Evolutionary conservation across 2,329 filamentous ascomycete genomes (phyloP).

Genomic region (Aspergillus fumigatus): DNA sequence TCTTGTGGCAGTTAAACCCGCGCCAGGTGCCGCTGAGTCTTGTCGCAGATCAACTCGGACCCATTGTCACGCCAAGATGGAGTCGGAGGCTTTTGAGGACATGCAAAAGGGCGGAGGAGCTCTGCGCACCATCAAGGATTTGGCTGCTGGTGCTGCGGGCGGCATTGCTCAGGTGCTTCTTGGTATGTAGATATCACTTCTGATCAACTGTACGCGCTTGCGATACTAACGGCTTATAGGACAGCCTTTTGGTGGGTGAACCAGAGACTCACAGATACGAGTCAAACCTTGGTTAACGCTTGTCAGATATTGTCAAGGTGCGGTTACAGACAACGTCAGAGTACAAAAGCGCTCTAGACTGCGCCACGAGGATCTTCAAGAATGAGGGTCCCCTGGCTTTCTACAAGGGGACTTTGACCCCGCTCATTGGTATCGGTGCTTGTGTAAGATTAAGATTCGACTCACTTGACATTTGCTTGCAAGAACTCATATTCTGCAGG

Average conservation of each 20-base stretch:
- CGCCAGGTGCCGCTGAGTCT: not conserved
- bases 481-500: conserved; percentile 27
- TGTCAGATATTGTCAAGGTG: conserved; percentile 88
- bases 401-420: conserved; percentile 97
- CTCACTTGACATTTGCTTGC: not conserved
- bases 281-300: conserved; percentile 9
- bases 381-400: conserved; percentile 87
- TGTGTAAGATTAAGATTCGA: conserved; percentile 58
- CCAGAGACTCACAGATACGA: not conserved
- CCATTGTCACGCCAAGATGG: conserved; percentile 17
- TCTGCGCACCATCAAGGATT: conserved; percentile 72
- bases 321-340: conserved; percentile 83
- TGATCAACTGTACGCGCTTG: not conserved
- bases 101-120: conserved; percentile 38
- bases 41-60: not conserved
- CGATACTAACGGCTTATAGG: conserved; percentile 41
- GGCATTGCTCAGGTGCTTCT: conserved; percentile 91
- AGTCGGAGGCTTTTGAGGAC: conserved; percentile 34
- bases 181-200: conserved; percentile 54
- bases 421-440: conserved; percentile 90
- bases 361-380: conserved; percentile 76
- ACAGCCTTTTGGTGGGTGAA: conserved; percentile 59
- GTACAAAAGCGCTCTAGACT: conserved; percentile 75
- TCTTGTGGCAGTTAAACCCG: not conserved
- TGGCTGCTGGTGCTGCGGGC: conserved; percentile 84